Percentiles rank a stretch among this genome's conserved stretches.
phyloP scores from a whole-genome alignment of 1,139 yeast species.

The Debaryomycetaceae sp. region DNA sequence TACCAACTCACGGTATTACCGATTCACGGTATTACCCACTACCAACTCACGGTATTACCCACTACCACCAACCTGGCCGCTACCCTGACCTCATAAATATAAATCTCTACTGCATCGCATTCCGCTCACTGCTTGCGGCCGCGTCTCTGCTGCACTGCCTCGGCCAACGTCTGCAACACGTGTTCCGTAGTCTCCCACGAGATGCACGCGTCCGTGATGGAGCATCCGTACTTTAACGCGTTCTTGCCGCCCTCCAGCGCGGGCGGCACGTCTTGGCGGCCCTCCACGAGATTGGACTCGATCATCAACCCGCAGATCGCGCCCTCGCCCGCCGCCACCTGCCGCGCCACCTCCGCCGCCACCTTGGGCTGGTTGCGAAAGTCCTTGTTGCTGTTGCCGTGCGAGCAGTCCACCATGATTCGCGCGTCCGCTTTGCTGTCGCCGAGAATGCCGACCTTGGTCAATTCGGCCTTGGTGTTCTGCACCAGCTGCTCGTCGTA shows the following conservation, averaged over 20 bases:
- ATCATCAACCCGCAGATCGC: constrained; percentile 91
- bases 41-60: no score
- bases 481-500: constrained; percentile 66
- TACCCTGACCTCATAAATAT: no score
- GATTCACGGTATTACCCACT: no score
- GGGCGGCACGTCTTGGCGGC: constrained; percentile 84
- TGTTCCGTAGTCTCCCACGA: constrained; percentile 75
- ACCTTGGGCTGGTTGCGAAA: constrained; percentile 90
- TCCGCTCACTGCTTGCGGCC: constrained; percentile 9
- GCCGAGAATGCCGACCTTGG: constrained; percentile 33
- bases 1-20: no score
- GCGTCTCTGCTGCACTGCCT: constrained; percentile 75
- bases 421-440: constrained; percentile 38
- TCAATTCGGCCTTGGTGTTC: constrained; percentile 49
- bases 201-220: constrained; percentile 95
- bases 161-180: constrained; percentile 61
- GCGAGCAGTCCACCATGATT: constrained; percentile 96
- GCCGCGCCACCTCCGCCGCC: constrained; percentile 70
- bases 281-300: constrained; percentile 83
- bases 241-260: constrained; percentile 58
- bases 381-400: constrained; percentile 87
- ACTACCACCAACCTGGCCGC: no score
- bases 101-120: no score
- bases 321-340: constrained; percentile 64
- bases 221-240: constrained; percentile 74